These are phyloP conservation scores for Flagelloscypha sp. DNA, from an alignment of 768 basidiomycete species.

Conservation along the genomic window DNA sequence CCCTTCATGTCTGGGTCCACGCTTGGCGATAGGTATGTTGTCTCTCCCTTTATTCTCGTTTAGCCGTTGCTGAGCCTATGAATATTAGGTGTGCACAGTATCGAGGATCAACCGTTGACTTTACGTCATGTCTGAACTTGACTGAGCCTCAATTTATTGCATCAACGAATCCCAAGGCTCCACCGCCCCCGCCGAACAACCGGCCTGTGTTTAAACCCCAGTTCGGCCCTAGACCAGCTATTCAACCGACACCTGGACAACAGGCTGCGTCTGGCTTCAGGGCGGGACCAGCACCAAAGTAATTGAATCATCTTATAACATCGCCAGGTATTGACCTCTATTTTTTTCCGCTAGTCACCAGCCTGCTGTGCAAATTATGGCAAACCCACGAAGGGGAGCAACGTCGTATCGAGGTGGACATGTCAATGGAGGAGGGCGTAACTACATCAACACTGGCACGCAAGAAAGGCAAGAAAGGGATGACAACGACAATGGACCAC, in stretches of 20 bases:
- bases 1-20: constrained; percentile 91
- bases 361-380: constrained; percentile 59
- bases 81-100: constrained; percentile 75
- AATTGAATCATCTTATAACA: constrained; percentile 8
- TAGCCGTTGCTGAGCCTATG: background rate
- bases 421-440: constrained; percentile 25
- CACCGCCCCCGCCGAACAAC: constrained; percentile 35
- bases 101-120: constrained; percentile 82
- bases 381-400: constrained; percentile 54
- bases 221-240: constrained; percentile 54
- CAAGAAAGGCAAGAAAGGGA: constrained; percentile 1
- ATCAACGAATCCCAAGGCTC: constrained; percentile 55
- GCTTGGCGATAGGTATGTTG: constrained; percentile 64
- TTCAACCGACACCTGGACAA: constrained; percentile 49
- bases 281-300: constrained; percentile 38
- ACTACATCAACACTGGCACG: constrained; percentile 5
- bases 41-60: constrained; percentile 5
- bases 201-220: constrained; percentile 54
- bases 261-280: constrained; percentile 56
- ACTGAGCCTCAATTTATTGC: constrained; percentile 79
- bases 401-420: constrained; percentile 22
- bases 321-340: constrained; percentile 2
- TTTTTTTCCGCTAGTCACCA: constrained; percentile 17
- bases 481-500: constrained; percentile 6
- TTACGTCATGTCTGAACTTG: constrained; percentile 84